Conservation (phyloP, 2,329 filamentous ascomycete genomes). For the Helminthosporium solani region DNA sequence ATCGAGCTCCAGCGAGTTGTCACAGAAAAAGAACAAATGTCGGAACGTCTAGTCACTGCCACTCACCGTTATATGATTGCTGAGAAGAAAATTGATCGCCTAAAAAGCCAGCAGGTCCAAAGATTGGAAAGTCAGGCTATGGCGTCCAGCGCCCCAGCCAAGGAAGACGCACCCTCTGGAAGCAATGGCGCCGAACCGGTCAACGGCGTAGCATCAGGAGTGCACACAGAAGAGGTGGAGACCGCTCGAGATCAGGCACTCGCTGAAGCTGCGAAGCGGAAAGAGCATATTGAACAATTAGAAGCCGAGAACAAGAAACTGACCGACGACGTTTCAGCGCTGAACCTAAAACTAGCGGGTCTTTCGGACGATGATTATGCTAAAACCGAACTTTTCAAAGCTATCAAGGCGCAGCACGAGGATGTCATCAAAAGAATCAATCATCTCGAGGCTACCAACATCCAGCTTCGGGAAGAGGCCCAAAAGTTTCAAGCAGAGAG, state of each 20-base stretch:
- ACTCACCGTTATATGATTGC: conserved; percentile 91
- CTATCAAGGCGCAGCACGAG: conserved; percentile 84
- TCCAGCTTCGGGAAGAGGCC: conserved; percentile 78
- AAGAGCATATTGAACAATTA: conserved; percentile 80
- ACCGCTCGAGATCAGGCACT: conserved; percentile 74
- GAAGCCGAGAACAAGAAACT: conserved; percentile 74
- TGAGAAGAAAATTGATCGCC: conserved; percentile 89
- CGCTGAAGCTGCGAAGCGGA: conserved; percentile 77
- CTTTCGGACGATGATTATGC: conserved; percentile 91
- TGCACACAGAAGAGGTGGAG: conserved; percentile 66
- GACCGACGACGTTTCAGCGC: conserved; percentile 74
- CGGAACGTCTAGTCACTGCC: conserved; percentile 82
- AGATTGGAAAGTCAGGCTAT: conserved; percentile 85
- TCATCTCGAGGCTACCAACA: conserved; percentile 84
- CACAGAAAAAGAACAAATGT: conserved; percentile 79
- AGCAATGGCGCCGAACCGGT: conserved; percentile 54
- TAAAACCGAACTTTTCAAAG: conserved; percentile 89
- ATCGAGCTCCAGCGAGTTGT: conserved; percentile 73
- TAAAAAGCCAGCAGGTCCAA: conserved; percentile 84
- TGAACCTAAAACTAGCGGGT: conserved; percentile 67
- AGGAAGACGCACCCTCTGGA: conserved; percentile 46
- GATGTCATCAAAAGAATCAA: conserved; percentile 92
- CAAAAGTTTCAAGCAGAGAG: conserved; percentile 84
- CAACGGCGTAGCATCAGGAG: conserved; percentile 60
- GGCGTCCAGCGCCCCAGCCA: conserved; percentile 22